Evolutionary conservation across 345 rosid species (phyloP), one percentile per base, ranked within the genome.

Genomic region (Physaria fendleri): DNA sequence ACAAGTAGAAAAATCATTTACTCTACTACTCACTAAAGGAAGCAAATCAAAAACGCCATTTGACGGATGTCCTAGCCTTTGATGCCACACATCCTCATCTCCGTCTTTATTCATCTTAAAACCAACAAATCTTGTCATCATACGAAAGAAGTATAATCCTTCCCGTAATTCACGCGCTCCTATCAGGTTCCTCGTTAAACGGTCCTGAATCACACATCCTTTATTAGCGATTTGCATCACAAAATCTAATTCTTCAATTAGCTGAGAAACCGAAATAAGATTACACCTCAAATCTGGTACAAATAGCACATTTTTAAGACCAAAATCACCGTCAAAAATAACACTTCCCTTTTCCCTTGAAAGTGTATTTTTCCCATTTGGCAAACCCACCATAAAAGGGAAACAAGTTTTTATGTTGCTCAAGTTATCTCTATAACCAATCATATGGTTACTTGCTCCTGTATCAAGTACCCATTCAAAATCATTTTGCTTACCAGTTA

Each of bases 201-300:
- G 55, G 57, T 77, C 76, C 34, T 69, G 57, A 21, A 66, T 17
- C 0, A 65, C 49, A 56, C 54, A 65, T 0, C 41, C 10, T 8
- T 12, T 56, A 1, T 28, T 14, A 62, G 65, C 44, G 2, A 71
- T 21, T 4, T 13, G 23, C 5, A 71, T 23, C 0, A 35, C 24
- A 0, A 22, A 15, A 46, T 59, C 43, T 4, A 6, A 1, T 0
- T 71, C 61, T 0, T 5, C 6, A 21, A 18, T 2, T 0, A 66
- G 9, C 4, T 66, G 56, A 0, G 69, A 60, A 0, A 60, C 15
- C 0, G 3, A 66, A 0, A 71, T 56, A 1, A 61, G 1, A 18
- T 50, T 65, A 1, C 28, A 57, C 0, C 11, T 4, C 8, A 62
- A 29, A 1, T 40, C 24, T 1, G 41, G 61, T 0, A 57, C 22